Conservation (phyloP, 2,329 filamentous ascomycete genomes). For the Claviceps fusiformis region DNA sequence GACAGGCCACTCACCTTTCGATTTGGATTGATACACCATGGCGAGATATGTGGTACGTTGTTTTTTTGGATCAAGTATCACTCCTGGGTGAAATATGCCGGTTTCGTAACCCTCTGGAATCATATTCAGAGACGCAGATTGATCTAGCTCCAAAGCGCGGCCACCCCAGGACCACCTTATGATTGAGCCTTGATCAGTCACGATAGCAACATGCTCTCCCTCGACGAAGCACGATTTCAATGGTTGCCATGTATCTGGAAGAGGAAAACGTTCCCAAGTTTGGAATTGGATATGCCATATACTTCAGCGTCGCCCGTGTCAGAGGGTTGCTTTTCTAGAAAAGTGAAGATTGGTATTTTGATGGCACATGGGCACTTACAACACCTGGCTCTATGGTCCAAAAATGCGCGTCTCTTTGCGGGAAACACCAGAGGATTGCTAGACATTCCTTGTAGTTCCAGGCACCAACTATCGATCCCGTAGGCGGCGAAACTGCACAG, state of each 20-base stretch:
- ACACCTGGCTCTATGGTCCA: background rate
- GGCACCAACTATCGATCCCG: constrained; percentile 7
- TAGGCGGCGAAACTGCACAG: constrained; percentile 9
- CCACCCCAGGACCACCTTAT: constrained; percentile 13
- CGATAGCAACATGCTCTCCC: constrained; percentile 9
- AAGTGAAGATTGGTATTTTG: background rate
- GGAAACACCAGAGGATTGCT: background rate
- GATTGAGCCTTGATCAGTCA: constrained; percentile 10
- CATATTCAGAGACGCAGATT: background rate
- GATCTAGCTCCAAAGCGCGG: constrained; percentile 8
- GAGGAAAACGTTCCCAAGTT: constrained; percentile 9
- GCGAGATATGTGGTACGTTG: background rate
- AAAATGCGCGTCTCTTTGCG: too few species aligned
- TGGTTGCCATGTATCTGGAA: constrained; percentile 9
- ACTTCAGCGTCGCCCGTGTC: constrained; percentile 5
- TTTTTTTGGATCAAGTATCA: constrained; percentile 2
- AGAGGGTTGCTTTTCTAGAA: background rate
- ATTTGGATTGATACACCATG: background rate
- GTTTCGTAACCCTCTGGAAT: background rate
- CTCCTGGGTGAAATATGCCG: background rate
- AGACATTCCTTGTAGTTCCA: constrained; percentile 11
- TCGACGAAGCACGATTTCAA: constrained; percentile 9
- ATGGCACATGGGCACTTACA: constrained; percentile 5
- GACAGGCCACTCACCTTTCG: background rate
- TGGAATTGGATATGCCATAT: constrained; percentile 10